Base-by-base conservation (phyloP, 2,329 filamentous ascomycete genomes). In the Scytalidium lignicola region DNA sequence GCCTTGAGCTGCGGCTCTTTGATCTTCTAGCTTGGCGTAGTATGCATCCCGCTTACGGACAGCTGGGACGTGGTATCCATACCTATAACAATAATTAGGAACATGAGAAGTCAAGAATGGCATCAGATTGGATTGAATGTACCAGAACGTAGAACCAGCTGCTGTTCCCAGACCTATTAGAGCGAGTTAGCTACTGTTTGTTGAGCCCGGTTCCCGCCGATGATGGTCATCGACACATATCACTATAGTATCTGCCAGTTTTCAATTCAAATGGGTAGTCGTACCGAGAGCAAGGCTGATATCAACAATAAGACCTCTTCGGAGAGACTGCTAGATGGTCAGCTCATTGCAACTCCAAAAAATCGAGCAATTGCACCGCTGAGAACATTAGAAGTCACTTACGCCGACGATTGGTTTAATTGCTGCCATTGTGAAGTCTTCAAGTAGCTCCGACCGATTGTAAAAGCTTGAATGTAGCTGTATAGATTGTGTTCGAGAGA, bases 301-400 rank as follows among this genome's bases (percentile, higher is more conserved):
- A 64, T 81, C 77, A 64, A 81, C 73, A 61, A 81, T 76, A 57
- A 80, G 67, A 64, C 74, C 70, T 64, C 75, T 69, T 62, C 76
- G 75, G 70, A 80, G 75, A 76, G 80, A 80, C 77, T 80, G 62
- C n/a, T 19, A 53, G 48, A 50, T 57, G 57, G 54, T 65, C 56
- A 65, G 62, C 55, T 32, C 52, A 59, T 50, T 15, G 21, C 18
- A 55, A 47, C 49, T 51, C 41, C 41, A 46, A 26, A 48, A 50
- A 50, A 19, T 28, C 47, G 48, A 12, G 40, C 15, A 28, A 18
- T 46, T 32, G 12, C 12, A 22, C 17, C 21, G 28, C 5, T 3
- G 21, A 12, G n/a, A n/a, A 10, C 4, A 20, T 12, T 13, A 26
- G 39, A 12, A 9, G 45, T 45, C 10, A 63, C 64, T 54, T 60